Evolutionary conservation across 345 rosid species (phyloP), one percentile per base, ranked within the genome.

Genomic region (Melaleuca quinquenervia): DNA sequence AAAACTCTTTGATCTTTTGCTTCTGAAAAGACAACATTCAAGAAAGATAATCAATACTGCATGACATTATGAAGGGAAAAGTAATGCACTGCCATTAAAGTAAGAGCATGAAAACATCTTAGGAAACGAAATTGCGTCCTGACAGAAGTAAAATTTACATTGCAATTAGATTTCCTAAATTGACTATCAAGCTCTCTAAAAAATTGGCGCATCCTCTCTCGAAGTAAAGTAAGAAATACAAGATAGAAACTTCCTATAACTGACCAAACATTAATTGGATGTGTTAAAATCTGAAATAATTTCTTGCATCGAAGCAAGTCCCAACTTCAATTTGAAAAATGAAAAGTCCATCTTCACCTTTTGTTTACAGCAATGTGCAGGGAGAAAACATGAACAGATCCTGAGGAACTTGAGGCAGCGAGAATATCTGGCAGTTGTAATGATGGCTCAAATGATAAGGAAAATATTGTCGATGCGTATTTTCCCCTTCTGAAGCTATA

Each of bases 401-500:
- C 99, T 52, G 98, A 94, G 87, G 97, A 93, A 85, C 99, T 95
- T 75, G 94, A 92, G 50, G 98, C 99, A 45, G 92, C 90, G 85
- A 96, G 95, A 89, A 96, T 91, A 87, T 94, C 94, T 0, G 98
- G 99, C 87, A 92, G 92, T 85, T 92, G 91, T 64, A 84, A 50
- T n/a, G 95, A 94, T 83, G 96, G 97, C 84, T 93, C 97, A 88
- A 96, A 95, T 86, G 99, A 95, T 88, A 96, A 91, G 82, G 98
- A 96, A 90, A 89, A 95, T 93, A 96, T 93, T 6, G 94, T 93
- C n/a, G 99, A 95, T 36, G 95, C 91, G 82, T 90, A 95, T 86
- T 96, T 92, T 52, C 98, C 99, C 92, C 99, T 95, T 86, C 98
- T 93, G 85, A 96, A 95, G 90, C 98, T 94, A 90, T 90, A 94